These are phyloP conservation scores for Physaria fendleri DNA, from an alignment of 345 rosid genomes.

Conservation along the genomic window DNA sequence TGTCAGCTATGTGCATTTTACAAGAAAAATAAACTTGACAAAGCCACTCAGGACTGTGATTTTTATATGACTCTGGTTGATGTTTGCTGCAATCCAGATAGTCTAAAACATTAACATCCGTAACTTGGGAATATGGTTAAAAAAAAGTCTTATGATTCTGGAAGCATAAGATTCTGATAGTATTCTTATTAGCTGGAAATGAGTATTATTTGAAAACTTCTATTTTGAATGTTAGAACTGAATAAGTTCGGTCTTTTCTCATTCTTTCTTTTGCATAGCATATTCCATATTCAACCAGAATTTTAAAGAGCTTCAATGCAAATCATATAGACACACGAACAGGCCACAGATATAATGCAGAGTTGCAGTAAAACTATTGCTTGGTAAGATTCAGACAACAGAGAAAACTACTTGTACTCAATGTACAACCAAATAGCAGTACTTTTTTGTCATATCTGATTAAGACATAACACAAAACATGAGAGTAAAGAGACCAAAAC, in stretches of 20 bases:
- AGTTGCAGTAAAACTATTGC: not conserved
- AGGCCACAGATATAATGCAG: constrained; percentile 62
- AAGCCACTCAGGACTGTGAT: not conserved
- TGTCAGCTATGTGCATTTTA: constrained; percentile 45
- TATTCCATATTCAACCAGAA: constrained; percentile 87
- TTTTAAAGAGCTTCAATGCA: constrained; percentile 92
- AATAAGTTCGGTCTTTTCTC: constrained; percentile 12
- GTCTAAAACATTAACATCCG: constrained; percentile 2
- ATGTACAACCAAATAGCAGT: constrained; percentile 7
- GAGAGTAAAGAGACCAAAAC: constrained; percentile 13
- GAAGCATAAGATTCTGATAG: constrained; percentile 26
- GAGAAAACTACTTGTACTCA: not conserved
- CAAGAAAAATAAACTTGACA: not conserved
- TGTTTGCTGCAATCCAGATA: not conserved
- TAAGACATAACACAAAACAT: constrained; percentile 10
- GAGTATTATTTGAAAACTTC: constrained; percentile 7
- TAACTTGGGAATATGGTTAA: not conserved
- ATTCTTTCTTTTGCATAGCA: constrained; percentile 42
- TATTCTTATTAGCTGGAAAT: constrained; percentile 24
- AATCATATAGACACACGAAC: constrained; percentile 71
- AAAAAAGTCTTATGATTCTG: constrained; percentile 11
- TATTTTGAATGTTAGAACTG: constrained; percentile 2
- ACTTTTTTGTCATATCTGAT: constrained; percentile 13
- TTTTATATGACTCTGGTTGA: not conserved
- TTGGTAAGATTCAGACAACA: constrained; percentile 1